Evolutionary conservation across 108 stramenopile species (phyloP).

Genomic region (Cyclotella baltica): DNA sequence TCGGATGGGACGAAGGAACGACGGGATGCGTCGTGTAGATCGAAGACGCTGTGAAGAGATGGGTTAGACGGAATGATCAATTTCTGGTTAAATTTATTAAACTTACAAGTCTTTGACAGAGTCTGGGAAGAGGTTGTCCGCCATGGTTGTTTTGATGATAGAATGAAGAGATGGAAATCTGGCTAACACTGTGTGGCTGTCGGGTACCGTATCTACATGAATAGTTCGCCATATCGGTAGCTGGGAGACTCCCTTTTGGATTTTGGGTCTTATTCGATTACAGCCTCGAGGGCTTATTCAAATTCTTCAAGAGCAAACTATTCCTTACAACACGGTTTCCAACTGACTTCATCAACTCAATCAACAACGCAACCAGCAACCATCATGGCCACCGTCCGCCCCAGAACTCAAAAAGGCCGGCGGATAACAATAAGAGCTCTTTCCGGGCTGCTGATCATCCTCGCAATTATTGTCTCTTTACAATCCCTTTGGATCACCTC

Average conservation of each 20-base stretch:
- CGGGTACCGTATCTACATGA: no score
- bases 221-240: no score
- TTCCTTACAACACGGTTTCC: no score
- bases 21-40: slow-evolving; percentile 88
- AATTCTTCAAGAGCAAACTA: no score
- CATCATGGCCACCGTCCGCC: neutral
- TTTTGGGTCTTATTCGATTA: no score
- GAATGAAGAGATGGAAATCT: neutral
- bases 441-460: slow-evolving; percentile 4
- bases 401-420: neutral
- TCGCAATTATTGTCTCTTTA: slow-evolving; percentile 8
- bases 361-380: neutral
- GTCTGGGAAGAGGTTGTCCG: slow-evolving; percentile 61
- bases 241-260: no score
- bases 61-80: neutral
- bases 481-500: slow-evolving; percentile 10
- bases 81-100: neutral
- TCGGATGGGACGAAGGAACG: slow-evolving; percentile 65
- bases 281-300: no score
- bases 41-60: slow-evolving; percentile 67
- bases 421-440: neutral
- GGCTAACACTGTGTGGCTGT: no score
- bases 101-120: slow-evolving; percentile 82
- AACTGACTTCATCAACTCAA: no score
- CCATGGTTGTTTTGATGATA: slow-evolving; percentile 18